These are phyloP conservation scores for Pseudonitzschia pungens DNA, from an alignment of 108 stramenopile species.

Conservation along the genomic window DNA sequence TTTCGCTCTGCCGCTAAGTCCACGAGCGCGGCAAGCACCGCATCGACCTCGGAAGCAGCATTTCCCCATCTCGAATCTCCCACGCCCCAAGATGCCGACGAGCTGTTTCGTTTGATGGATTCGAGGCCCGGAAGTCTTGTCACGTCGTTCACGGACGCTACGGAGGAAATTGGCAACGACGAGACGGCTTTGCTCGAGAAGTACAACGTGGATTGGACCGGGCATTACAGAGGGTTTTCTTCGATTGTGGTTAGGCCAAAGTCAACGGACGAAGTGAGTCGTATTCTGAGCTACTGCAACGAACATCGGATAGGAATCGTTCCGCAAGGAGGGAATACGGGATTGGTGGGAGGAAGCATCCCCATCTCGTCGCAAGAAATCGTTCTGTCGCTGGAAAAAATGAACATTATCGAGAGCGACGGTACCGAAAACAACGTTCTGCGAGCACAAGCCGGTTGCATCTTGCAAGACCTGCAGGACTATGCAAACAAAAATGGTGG, in stretches of 20 bases:
- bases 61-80: conserved; percentile 6
- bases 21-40: neutral
- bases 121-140: conserved; percentile 16
- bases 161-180: neutral
- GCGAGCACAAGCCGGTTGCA: conserved; percentile 89
- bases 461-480: conserved; percentile 82
- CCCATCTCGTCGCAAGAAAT: conserved; percentile 57
- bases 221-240: conserved; percentile 55
- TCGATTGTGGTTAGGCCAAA: conserved; percentile 60
- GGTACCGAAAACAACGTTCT: conserved; percentile 59
- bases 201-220: conserved; percentile 67
- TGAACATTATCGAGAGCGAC: conserved; percentile 77
- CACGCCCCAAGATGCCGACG: neutral
- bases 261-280: conserved; percentile 70
- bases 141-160: neutral
- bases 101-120: conserved; percentile 14
- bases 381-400: conserved; percentile 59
- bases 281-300: conserved; percentile 87
- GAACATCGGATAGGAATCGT: conserved; percentile 73
- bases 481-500: conserved; percentile 52
- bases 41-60: neutral
- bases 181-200: conserved; percentile 22
- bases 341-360: conserved; percentile 92
- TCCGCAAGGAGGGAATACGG: conserved; percentile 96
- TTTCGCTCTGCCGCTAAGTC: neutral